Evolutionary conservation across 176 grass and related monocot species (phyloP).

Genomic region (Oryza longistaminata): DNA sequence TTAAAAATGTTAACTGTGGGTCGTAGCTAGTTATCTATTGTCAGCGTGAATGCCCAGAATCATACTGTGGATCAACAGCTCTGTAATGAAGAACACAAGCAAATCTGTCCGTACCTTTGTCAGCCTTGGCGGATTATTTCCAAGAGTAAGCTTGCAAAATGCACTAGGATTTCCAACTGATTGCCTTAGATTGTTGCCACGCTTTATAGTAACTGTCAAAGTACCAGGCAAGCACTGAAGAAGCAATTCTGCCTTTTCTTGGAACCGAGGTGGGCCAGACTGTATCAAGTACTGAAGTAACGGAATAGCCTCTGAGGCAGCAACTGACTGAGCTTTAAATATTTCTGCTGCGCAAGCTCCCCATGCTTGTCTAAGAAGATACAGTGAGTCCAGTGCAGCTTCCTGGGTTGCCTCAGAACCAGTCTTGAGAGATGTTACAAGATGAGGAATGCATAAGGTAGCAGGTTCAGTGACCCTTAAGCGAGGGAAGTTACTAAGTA

Average conservation of each 20-base stretch:
- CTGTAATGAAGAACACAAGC: conserved; percentile 25
- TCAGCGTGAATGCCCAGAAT: background rate
- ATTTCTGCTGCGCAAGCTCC: conserved; percentile 87
- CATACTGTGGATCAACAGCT: conserved; percentile 10
- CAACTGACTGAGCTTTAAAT: conserved; percentile 97
- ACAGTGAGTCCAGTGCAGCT: conserved; percentile 94
- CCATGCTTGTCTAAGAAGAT: conserved; percentile 98
- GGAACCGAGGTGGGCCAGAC: conserved; percentile 94
- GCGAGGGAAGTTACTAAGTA: conserved; percentile 96
- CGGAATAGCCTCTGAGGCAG: conserved; percentile 96
- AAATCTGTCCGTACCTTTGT: conserved; percentile 73
- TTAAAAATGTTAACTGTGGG: conserved; percentile 12
- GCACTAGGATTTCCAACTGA: conserved; percentile 97
- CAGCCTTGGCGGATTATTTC: conserved; percentile 81
- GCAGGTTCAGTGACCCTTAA: conserved; percentile 94
- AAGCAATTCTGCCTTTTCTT: conserved; percentile 94
- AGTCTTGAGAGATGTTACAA: conserved; percentile 95
- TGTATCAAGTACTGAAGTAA: conserved; percentile 98
- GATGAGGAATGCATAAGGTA: conserved; percentile 89
- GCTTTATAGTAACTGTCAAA: conserved; percentile 94
- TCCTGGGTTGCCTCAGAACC: conserved; percentile 97
- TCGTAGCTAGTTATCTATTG: conserved; percentile 13
- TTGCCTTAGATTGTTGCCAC: conserved; percentile 89
- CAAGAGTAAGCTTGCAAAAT: conserved; percentile 98
- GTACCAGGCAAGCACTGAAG: conserved; percentile 97